Evolutionary conservation across 768 basidiomycete species (phyloP).

Genomic region (Calocybe gangraenosa): DNA sequence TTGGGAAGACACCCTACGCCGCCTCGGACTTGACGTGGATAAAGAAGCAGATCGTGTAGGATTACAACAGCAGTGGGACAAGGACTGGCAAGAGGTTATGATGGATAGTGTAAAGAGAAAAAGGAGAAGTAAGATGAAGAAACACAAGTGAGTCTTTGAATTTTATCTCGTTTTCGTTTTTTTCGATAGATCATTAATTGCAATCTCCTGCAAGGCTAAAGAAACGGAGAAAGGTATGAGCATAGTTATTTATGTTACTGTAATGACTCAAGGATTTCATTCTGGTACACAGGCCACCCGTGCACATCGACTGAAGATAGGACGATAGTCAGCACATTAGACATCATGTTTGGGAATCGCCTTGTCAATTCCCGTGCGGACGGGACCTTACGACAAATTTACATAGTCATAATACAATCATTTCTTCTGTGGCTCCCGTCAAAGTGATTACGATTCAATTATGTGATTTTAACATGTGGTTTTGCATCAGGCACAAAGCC

Average conservation of each 20-base stretch:
- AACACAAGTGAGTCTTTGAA: slow-evolving; percentile 81
- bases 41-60: slow-evolving; percentile 46
- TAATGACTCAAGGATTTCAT: slow-evolving; percentile 14
- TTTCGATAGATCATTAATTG: slow-evolving; percentile 3
- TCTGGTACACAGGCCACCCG: slow-evolving; percentile 38
- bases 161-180: slow-evolving; percentile 5
- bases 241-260: background rate
- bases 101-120: slow-evolving; percentile 85
- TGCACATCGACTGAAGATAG: slow-evolving; percentile 29
- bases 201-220: slow-evolving; percentile 56
- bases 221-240: slow-evolving; percentile 81
- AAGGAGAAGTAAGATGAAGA: slow-evolving; percentile 92
- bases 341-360: background rate
- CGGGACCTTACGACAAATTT: slow-evolving; percentile 10
- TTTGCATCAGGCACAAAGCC: no score
- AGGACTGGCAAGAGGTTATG: slow-evolving; percentile 60
- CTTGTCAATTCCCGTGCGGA: slow-evolving; percentile 4
- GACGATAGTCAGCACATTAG: slow-evolving; percentile 15
- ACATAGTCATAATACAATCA: slow-evolving; percentile 17
- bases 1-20: slow-evolving; percentile 67
- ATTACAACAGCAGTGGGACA: slow-evolving; percentile 49
- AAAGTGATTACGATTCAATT: no score
- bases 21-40: slow-evolving; percentile 56
- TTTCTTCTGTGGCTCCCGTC: no score
- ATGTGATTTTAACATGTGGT: no score